Base-by-base conservation (phyloP, 768 basidiomycete species). In the Pulveroboletus ravenelii region DNA sequence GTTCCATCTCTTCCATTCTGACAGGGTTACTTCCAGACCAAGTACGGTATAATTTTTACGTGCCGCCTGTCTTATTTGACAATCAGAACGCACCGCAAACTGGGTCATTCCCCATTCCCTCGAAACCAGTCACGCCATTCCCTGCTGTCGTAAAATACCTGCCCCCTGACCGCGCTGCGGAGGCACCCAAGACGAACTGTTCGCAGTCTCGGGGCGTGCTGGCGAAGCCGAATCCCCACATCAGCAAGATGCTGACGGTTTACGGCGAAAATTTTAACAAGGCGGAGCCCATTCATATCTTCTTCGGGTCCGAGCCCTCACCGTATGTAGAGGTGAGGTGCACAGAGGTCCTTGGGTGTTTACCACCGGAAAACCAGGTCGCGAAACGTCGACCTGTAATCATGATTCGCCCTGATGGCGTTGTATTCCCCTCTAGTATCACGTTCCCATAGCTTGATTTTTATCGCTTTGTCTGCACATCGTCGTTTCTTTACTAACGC, bases 11-110 rank as follows among this genome's bases (percentile, higher is more conserved):
- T 42, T 50, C 45, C 25, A 39, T 52, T 46, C 58, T 65, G 32
- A 64, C 56, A 48, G 50, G 52, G 44, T 44, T 51, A 34, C 41
- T 52, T 57, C 41, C 70, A 85, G 91, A 94, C 63, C 88, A 93
- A 80, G 80, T 92, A 47, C 85, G 92, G 54, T 93, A 93, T 72
- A 92, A 93, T 69, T 94, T 93, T 70, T 93, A 91, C 63, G 85
- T 93, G 12, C 92, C 92, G 30, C 88, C 89, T 1, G 79, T 85
- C 23, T 74, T 93, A 39, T 89, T 87, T 64, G 88, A 91, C 72
- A 82, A 82, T 59, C 87, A 86, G 66, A 82, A 82, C 54, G 78
- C 81, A n/a, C 74, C 81, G 17, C 82, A 81, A 60, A 82, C 76
- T 8, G 78, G 81, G 6, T 84, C 87, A 18, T 90, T 85, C 77